Evolutionary conservation across 176 grass and related monocot species (phyloP).

Genomic region (Lolium rigidum): DNA sequence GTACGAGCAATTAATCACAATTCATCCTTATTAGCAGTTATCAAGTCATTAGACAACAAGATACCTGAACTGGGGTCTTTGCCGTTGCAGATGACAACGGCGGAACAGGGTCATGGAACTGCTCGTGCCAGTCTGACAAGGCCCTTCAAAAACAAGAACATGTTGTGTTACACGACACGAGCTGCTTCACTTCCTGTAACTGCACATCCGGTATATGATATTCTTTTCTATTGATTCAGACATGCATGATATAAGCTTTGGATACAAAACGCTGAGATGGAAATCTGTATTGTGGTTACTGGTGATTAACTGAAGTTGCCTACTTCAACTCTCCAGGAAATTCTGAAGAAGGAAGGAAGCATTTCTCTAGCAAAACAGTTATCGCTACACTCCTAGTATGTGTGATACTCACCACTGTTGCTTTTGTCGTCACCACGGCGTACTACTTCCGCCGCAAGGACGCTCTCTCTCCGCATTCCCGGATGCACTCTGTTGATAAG

Average conservation of each 20-base stretch:
- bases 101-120: constrained; percentile 67
- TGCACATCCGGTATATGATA: constrained; percentile 75
- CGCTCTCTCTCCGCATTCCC: constrained; percentile 48
- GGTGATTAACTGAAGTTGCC: constrained; percentile 1
- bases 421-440: constrained; percentile 53
- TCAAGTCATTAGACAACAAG: background rate
- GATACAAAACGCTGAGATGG: background rate
- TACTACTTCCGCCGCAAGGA: constrained; percentile 86
- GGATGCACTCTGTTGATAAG: constrained; percentile 65
- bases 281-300: background rate
- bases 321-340: constrained; percentile 52
- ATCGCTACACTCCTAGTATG: constrained; percentile 77
- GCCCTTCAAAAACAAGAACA: constrained; percentile 35
- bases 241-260: background rate
- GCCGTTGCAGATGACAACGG: constrained; percentile 36
- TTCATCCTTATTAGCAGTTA: background rate
- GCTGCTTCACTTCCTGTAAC: constrained; percentile 90
- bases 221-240: constrained; percentile 22
- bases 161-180: constrained; percentile 20
- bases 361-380: constrained; percentile 61
- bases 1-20: constrained; percentile 38
- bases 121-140: constrained; percentile 55
- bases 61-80: constrained; percentile 20
- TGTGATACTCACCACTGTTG: constrained; percentile 65
- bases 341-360: constrained; percentile 51